Evolutionary conservation across 1,284 basidiomycete genomes (phyloP).

Genomic region (Inonotus obliquus): DNA sequence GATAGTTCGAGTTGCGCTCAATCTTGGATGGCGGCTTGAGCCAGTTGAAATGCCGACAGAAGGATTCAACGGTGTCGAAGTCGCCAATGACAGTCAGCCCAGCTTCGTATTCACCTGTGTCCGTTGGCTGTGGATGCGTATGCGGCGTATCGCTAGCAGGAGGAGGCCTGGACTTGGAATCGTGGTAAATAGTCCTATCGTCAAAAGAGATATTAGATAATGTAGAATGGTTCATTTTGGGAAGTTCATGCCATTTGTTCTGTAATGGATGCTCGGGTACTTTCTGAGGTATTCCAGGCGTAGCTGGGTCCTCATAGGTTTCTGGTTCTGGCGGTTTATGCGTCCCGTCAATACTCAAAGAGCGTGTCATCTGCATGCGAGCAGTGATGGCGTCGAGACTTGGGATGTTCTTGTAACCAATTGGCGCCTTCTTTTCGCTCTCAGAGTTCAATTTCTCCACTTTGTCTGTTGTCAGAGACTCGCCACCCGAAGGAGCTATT

Average conservation of each 20-base stretch:
- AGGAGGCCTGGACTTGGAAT: slow-evolving; percentile 67
- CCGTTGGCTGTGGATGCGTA: slow-evolving; percentile 41
- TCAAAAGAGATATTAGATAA: not conserved
- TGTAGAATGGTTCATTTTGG: not conserved
- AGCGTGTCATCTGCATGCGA: slow-evolving; percentile 60
- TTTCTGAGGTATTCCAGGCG: slow-evolving; percentile 67
- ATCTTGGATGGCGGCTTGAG: slow-evolving; percentile 86
- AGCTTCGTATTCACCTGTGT: slow-evolving; percentile 71
- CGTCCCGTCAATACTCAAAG: slow-evolving; percentile 67
- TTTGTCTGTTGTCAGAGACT: slow-evolving; percentile 57
- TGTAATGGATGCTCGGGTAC: slow-evolving; percentile 80
- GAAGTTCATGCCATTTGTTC: slow-evolving; percentile 59
- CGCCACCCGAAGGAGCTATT: slow-evolving; percentile 35
- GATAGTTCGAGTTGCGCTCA: slow-evolving; percentile 87
- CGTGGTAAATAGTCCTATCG: slow-evolving; percentile 82
- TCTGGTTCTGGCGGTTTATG: slow-evolving; percentile 68
- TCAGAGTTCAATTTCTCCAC: slow-evolving; percentile 56
- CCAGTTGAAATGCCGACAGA: slow-evolving; percentile 94
- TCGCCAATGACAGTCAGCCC: slow-evolving; percentile 75
- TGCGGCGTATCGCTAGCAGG: slow-evolving; percentile 33
- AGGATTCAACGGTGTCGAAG: slow-evolving; percentile 83
- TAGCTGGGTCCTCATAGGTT: slow-evolving; percentile 74
- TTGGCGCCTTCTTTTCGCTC: slow-evolving; percentile 41
- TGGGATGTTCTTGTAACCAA: slow-evolving; percentile 83
- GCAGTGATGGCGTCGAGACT: slow-evolving; percentile 77